Evolutionary conservation across 139 green algal genomes (phyloP).

Genomic region (Trebouxia sp.): DNA sequence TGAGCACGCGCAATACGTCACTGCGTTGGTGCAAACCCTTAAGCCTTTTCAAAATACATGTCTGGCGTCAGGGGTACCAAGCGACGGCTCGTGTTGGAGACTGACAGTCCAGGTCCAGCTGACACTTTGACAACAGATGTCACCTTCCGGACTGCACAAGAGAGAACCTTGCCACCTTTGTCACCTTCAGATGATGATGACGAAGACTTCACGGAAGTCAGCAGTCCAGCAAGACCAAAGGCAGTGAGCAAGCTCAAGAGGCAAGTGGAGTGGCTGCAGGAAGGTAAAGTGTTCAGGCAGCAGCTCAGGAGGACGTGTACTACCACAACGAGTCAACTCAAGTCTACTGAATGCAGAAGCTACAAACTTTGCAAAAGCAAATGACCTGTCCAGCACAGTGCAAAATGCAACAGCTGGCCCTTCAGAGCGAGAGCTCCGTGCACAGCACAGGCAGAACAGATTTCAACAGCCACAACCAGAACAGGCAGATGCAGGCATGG

Average conservation of each 20-base stretch:
- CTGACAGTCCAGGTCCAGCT: background rate
- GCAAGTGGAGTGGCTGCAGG: background rate
- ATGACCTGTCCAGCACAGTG: background rate
- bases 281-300: too few species aligned
- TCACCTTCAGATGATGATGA: background rate
- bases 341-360: too few species aligned
- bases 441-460: background rate
- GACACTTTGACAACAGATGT: background rate
- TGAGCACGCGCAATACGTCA: too few species aligned
- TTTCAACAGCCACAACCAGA: too few species aligned
- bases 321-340: too few species aligned
- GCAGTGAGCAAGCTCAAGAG: background rate
- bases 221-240: background rate
- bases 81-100: background rate
- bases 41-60: background rate
- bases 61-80: background rate
- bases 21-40: too few species aligned
- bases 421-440: background rate
- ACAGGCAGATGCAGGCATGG: background rate
- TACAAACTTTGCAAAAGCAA: constrained; percentile 14
- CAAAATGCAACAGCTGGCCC: background rate
- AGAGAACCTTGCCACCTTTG: background rate
- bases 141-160: background rate
- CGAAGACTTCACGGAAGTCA: constrained; percentile 1
- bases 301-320: too few species aligned